Conservation (phyloP, 2,329 filamentous ascomycete genomes). For the Camptophora hylomeconis region DNA sequence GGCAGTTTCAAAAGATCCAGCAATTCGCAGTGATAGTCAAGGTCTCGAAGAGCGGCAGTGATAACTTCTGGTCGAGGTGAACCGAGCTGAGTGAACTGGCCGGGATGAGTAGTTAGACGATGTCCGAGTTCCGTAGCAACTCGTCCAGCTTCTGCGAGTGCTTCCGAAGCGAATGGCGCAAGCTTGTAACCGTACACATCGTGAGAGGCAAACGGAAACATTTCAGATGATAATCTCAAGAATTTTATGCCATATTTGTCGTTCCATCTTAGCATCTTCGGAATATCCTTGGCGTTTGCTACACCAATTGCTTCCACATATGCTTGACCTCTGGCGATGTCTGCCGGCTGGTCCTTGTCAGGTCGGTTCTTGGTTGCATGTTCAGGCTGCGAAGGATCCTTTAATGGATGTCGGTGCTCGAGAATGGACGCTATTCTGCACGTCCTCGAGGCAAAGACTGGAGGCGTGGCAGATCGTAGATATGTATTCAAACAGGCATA, state of each 20-base stretch:
- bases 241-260: conserved; percentile 85
- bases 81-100: conserved; percentile 84
- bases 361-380: conserved; percentile 79
- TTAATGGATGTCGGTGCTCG: conserved; percentile 72
- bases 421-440: conserved; percentile 84
- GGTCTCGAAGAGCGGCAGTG: conserved; percentile 60
- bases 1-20: conserved; percentile 64
- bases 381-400: conserved; percentile 60
- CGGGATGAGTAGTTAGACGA: conserved; percentile 78
- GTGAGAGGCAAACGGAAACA: conserved; percentile 94
- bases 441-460: conserved; percentile 81
- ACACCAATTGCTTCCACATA: conserved; percentile 69
- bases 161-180: conserved; percentile 67
- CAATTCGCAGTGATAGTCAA: conserved; percentile 82
- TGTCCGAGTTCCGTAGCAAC: conserved; percentile 70
- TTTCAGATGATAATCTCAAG: conserved; percentile 82
- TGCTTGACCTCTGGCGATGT: conserved; percentile 51
- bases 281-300: conserved; percentile 69
- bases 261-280: conserved; percentile 85
- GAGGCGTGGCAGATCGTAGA: conserved; percentile 63
- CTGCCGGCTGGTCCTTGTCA: conserved; percentile 56
- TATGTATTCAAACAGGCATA: conserved; percentile 94
- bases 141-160: conserved; percentile 61
- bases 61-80: conserved; percentile 70
- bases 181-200: conserved; percentile 75